Percentiles rank a stretch among this genome's conserved stretches.
Conservation (phyloP, 495 filamentous ascomycete genomes). For the Trichoderma erinaceum region DNA sequence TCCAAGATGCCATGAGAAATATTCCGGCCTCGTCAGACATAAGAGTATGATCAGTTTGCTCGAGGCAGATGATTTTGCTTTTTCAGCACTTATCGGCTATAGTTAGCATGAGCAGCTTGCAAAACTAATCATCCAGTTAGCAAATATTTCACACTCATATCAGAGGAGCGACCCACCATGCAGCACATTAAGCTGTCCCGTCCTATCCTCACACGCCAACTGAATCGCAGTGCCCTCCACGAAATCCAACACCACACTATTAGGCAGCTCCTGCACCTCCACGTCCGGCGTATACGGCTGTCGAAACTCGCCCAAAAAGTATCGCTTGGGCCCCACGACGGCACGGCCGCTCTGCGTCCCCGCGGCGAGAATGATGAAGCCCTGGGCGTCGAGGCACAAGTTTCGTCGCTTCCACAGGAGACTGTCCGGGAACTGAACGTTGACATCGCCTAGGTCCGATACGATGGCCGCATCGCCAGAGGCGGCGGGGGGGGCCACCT, state of each 20-base stretch:
- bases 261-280: constrained; percentile 80
- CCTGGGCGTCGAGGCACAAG: constrained; percentile 69
- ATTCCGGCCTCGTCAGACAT: background rate
- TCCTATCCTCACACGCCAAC: constrained; percentile 73
- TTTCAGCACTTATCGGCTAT: background rate
- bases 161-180: constrained; percentile 45
- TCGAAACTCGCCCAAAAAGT: constrained; percentile 75
- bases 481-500: background rate
- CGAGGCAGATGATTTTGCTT: background rate
- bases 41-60: background rate
- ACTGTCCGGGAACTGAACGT: constrained; percentile 89
- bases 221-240: constrained; percentile 77
- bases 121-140: background rate
- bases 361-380: constrained; percentile 66
- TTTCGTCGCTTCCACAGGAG: constrained; percentile 86
- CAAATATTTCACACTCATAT: background rate
- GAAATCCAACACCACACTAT: constrained; percentile 81
- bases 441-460: constrained; percentile 75
- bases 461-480: constrained; percentile 34
- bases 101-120: constrained; percentile 13
- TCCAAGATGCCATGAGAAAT: background rate
- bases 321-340: constrained; percentile 53
- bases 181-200: constrained; percentile 62
- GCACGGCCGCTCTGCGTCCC: constrained; percentile 40
- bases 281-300: constrained; percentile 74